Percentiles rank a stretch among this genome's conserved stretches.
These are phyloP conservation scores for Boletellus ananas DNA, from an alignment of 768 basidiomycete genomes.

Conservation along the genomic window DNA sequence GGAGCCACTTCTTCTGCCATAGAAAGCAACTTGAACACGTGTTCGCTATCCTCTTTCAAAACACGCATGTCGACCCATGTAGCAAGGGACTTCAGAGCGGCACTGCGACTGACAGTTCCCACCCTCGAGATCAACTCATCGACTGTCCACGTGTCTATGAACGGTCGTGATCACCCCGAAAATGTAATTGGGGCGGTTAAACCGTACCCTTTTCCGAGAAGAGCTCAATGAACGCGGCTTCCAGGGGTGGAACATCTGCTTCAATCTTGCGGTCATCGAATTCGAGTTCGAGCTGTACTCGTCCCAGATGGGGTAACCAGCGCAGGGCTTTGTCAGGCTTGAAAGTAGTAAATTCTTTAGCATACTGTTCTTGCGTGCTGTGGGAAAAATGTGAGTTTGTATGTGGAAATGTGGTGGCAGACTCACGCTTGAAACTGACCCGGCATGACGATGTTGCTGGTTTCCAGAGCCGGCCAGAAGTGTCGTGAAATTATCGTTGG, in stretches of 20 bases:
- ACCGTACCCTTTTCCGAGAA: slow-evolving; percentile 66
- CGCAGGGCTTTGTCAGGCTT: slow-evolving; percentile 91
- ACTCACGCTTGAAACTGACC: slow-evolving; percentile 79
- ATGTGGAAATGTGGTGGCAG: background rate
- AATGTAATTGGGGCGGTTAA: background rate
- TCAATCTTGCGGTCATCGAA: slow-evolving; percentile 76
- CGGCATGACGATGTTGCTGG: slow-evolving; percentile 72
- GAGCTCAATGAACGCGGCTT: slow-evolving; percentile 86
- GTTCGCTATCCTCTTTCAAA: slow-evolving; percentile 61
- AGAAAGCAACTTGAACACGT: slow-evolving; percentile 64
- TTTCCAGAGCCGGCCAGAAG: slow-evolving; percentile 90
- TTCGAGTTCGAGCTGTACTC: slow-evolving; percentile 74
- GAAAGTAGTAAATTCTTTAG: slow-evolving; percentile 70
- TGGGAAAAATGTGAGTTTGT: slow-evolving; percentile 2
- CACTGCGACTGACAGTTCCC: slow-evolving; percentile 58
- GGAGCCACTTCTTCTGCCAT: slow-evolving; percentile 45
- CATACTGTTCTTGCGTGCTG: slow-evolving; percentile 75
- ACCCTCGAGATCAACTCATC: slow-evolving; percentile 64
- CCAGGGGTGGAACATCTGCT: slow-evolving; percentile 78
- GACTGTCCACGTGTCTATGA: slow-evolving; percentile 62
- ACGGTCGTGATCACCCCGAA: background rate
- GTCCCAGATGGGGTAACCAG: slow-evolving; percentile 89
- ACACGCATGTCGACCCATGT: slow-evolving; percentile 87
- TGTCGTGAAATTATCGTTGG: slow-evolving; percentile 90
- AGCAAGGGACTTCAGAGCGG: slow-evolving; percentile 67